phyloP scores from a whole-genome alignment of 2,329 filamentous ascomycete species.

The Fusarium beomiforme region DNA sequence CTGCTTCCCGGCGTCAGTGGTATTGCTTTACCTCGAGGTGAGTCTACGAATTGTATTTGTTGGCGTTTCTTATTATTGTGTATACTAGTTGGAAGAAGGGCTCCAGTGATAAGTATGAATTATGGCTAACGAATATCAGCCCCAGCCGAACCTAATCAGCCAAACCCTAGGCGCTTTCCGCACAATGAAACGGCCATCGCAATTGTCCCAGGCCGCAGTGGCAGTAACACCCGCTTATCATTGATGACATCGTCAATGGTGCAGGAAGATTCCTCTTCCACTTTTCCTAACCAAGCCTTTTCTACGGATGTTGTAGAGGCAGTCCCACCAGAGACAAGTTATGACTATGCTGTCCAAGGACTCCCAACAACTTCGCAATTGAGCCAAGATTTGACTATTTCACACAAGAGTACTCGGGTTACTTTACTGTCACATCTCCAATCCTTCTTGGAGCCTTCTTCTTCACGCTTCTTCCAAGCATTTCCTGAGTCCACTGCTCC shows the following conservation, averaged over 20 bases:
- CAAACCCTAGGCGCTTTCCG: conserved; percentile 21
- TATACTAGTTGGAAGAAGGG: not conserved
- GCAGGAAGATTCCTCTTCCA: not conserved
- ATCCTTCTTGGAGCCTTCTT: not conserved
- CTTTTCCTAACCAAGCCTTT: not conserved
- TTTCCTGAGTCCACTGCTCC: not conserved
- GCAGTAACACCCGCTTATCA: conserved; percentile 21
- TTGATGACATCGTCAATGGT: not conserved
- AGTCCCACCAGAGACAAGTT: not conserved
- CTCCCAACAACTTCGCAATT: not conserved
- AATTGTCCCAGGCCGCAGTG: conserved; percentile 11
- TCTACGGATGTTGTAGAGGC: not conserved
- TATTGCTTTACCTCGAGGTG: conserved; percentile 31
- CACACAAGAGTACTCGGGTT: not conserved
- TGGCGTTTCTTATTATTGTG: not conserved
- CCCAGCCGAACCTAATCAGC: conserved; percentile 14
- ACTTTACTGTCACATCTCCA: not conserved
- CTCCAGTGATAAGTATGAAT: not conserved
- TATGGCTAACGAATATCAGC: conserved; percentile 5
- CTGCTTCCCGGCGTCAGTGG: conserved; percentile 21
- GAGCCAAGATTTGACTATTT: not conserved
- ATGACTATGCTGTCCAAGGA: not conserved
- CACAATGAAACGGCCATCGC: conserved; percentile 22
- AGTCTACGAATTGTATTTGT: conserved; percentile 3
- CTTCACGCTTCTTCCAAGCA: not conserved